Conservation (phyloP, 331 rosid genomes). For the Erythrophleum ivorense region DNA sequence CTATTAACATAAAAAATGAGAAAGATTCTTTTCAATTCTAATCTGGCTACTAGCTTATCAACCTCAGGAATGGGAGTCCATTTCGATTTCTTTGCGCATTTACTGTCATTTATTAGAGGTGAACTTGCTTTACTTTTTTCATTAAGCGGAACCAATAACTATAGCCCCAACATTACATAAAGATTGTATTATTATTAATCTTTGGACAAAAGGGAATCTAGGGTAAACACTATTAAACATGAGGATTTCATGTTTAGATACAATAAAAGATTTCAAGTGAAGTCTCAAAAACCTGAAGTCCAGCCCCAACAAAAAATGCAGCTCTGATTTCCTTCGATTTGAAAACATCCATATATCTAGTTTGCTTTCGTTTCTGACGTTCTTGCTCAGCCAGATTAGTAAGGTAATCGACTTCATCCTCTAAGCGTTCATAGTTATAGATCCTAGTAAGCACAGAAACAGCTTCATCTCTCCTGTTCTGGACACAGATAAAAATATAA, state of each 20-base stretch:
- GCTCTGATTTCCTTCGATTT: conserved; percentile 73
- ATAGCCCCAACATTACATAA: neutral
- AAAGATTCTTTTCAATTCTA: neutral
- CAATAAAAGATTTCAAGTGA: conserved; percentile 3
- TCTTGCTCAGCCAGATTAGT: conserved; percentile 68
- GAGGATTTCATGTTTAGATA: neutral
- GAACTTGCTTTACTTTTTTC: neutral
- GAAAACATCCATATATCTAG: conserved; percentile 61
- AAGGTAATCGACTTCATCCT: conserved; percentile 81
- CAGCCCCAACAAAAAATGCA: conserved; percentile 86
- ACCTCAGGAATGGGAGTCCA: neutral
- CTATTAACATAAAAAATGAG: neutral
- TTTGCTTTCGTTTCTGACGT: conserved; percentile 44
- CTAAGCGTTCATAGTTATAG: conserved; percentile 64
- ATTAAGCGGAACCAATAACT: neutral
- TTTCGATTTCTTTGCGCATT: neutral
- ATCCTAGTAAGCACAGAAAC: conserved; percentile 75
- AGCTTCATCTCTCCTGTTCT: conserved; percentile 68
- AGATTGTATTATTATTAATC: neutral
- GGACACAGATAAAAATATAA: conserved; percentile 29
- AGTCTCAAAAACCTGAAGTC: conserved; percentile 61
- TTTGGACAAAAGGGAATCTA: neutral
- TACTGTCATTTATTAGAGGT: neutral
- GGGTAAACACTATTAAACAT: too few relatives aligned
- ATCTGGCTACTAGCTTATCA: neutral